phyloP scores from a whole-genome alignment of 2,329 filamentous ascomycete species.

The Cercospora beticola region DNA sequence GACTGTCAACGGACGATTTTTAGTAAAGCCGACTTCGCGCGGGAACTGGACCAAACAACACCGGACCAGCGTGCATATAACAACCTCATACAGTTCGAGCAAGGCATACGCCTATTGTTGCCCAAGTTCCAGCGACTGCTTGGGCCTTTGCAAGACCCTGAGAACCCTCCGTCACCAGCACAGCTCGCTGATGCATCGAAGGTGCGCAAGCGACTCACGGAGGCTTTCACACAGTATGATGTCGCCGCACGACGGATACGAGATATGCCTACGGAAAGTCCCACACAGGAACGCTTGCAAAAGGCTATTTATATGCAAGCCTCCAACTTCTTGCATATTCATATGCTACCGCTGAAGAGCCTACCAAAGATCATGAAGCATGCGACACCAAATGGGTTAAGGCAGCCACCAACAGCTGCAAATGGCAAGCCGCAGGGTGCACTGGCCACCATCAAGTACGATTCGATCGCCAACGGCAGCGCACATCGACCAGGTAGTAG shows the following conservation, averaged over 20 bases:
- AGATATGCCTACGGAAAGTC: slow-evolving; percentile 70
- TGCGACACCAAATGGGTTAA: slow-evolving; percentile 52
- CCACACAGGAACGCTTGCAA: slow-evolving; percentile 72
- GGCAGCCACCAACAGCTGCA: slow-evolving; percentile 27
- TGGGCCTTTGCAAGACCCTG: slow-evolving; percentile 68
- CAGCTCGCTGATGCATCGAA: slow-evolving; percentile 85
- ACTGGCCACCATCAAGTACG: slow-evolving; percentile 61
- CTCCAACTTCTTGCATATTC: slow-evolving; percentile 77
- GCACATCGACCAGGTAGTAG: slow-evolving; percentile 47
- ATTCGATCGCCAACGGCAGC: slow-evolving; percentile 48
- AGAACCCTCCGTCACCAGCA: slow-evolving; percentile 61
- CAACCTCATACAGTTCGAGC: slow-evolving; percentile 81
- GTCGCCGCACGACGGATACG: slow-evolving; percentile 76
- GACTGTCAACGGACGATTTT: slow-evolving; percentile 76
- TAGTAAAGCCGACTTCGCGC: slow-evolving; percentile 72
- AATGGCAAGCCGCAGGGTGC: slow-evolving; percentile 44
- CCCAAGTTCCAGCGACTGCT: slow-evolving; percentile 82
- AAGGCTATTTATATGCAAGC: slow-evolving; percentile 80
- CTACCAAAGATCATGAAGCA: slow-evolving; percentile 53
- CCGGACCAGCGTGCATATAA: slow-evolving; percentile 78
- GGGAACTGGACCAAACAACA: slow-evolving; percentile 66
- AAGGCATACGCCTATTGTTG: slow-evolving; percentile 76
- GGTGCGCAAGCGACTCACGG: slow-evolving; percentile 83
- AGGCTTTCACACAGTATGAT: slow-evolving; percentile 87
- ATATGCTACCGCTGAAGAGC: slow-evolving; percentile 79